Percentiles rank a stretch among this genome's conserved stretches.
These are phyloP conservation scores for Porcisia hertigi DNA, from an alignment of 208 protist species.

Conservation along the genomic window DNA sequence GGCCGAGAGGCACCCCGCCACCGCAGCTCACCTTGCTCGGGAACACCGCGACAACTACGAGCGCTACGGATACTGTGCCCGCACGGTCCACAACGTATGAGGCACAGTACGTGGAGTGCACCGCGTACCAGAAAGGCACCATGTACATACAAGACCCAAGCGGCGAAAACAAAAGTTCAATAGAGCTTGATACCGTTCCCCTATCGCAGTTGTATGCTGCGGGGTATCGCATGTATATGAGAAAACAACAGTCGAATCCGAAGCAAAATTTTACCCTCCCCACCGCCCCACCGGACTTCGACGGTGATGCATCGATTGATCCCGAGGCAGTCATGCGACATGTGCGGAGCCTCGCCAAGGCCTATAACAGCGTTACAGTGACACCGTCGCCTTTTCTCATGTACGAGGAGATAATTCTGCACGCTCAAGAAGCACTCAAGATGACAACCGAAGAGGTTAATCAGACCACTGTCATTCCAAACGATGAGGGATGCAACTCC, in stretches of 20 bases:
- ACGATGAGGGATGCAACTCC: slow-evolving; percentile 12
- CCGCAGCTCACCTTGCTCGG: slow-evolving; percentile 44
- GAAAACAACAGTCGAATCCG: slow-evolving; percentile 30
- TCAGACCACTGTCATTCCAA: slow-evolving; percentile 18
- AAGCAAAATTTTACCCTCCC: slow-evolving; percentile 40
- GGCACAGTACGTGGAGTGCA: slow-evolving; percentile 49
- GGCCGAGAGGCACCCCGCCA: slow-evolving; percentile 11
- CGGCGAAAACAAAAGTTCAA: slow-evolving; percentile 30
- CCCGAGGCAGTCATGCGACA: slow-evolving; percentile 64
- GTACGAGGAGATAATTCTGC: slow-evolving; percentile 60
- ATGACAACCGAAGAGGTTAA: slow-evolving; percentile 26
- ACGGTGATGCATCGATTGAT: slow-evolving; percentile 63
- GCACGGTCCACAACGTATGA: slow-evolving; percentile 73
- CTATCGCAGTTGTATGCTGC: slow-evolving; percentile 69
- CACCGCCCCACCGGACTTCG: slow-evolving; percentile 76
- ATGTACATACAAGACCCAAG: slow-evolving; percentile 70
- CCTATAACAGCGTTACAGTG: slow-evolving; percentile 41
- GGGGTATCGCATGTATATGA: slow-evolving; percentile 61
- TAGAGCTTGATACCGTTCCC: slow-evolving; percentile 47
- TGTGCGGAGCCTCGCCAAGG: slow-evolving; percentile 64
- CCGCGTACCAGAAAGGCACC: slow-evolving; percentile 51
- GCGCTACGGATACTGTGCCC: slow-evolving; percentile 45
- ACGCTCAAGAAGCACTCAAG: slow-evolving; percentile 29
- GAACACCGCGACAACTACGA: slow-evolving; percentile 35
- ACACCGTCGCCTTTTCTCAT: slow-evolving; percentile 73